These are phyloP conservation scores for Yamadazyma siamensis DNA, from an alignment of 1,139 yeast genomes.

Conservation along the genomic window DNA sequence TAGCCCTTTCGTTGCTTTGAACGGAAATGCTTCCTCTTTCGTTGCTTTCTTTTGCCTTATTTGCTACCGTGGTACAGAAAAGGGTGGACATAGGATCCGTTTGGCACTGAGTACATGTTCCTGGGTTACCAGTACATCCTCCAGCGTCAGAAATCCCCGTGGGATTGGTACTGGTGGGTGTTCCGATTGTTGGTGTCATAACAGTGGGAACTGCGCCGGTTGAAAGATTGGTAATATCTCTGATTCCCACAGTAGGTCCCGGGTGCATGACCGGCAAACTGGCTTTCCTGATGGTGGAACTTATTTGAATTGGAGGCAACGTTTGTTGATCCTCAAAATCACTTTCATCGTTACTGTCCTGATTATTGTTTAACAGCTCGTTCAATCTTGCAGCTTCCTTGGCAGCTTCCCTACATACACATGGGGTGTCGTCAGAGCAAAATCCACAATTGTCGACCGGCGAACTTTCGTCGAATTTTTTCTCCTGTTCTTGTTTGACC, in stretches of 20 bases:
- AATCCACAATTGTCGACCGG: slow-evolving; percentile 86
- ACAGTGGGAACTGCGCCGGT: slow-evolving; percentile 43
- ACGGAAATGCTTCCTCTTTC: slow-evolving; percentile 10
- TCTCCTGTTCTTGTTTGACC: slow-evolving; percentile 12
- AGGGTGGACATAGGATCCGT: slow-evolving; percentile 84
- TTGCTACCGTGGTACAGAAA: slow-evolving; percentile 83
- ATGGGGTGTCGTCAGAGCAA: slow-evolving; percentile 88
- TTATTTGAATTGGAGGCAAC: slow-evolving; percentile 36
- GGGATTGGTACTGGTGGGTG: slow-evolving; percentile 15
- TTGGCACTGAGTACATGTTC: slow-evolving; percentile 82
- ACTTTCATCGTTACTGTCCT: slow-evolving; percentile 15
- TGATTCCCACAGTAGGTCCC: slow-evolving; percentile 56
- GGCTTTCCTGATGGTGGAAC: slow-evolving; percentile 24
- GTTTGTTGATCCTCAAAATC: slow-evolving; percentile 21
- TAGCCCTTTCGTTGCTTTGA: slow-evolving; percentile 11
- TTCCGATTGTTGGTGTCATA: slow-evolving; percentile 17
- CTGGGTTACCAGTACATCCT: slow-evolving; percentile 87
- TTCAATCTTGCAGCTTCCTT: slow-evolving; percentile 49
- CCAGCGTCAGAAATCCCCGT: slow-evolving; percentile 17
- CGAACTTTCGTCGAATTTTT: slow-evolving; percentile 37
- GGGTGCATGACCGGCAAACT: slow-evolving; percentile 64
- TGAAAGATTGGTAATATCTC: slow-evolving; percentile 42
- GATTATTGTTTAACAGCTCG: slow-evolving; percentile 18
- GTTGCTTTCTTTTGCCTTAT: slow-evolving; percentile 31
- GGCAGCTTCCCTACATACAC: slow-evolving; percentile 86